Evolutionary conservation across 768 basidiomycete species (phyloP).

Genomic region (Termitomyces sp.): DNA sequence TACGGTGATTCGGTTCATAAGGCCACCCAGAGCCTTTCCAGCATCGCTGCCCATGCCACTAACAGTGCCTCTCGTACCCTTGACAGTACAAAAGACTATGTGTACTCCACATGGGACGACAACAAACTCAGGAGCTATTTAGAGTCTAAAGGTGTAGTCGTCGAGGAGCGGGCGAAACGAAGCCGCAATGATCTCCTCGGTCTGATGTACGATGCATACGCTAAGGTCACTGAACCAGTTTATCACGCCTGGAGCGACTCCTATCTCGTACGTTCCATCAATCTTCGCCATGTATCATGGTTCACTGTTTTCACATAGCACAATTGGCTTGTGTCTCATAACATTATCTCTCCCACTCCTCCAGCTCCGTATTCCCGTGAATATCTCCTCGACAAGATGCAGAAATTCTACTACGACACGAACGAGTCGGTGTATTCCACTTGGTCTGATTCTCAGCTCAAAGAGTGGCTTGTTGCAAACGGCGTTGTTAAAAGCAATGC

Average conservation of each 20-base stretch:
- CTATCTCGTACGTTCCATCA: constrained; percentile 54
- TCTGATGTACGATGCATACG: constrained; percentile 67
- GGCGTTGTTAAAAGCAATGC: constrained; percentile 68
- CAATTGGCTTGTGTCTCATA: constrained; percentile 79
- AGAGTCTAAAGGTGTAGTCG: constrained; percentile 67
- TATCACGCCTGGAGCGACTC: constrained; percentile 88
- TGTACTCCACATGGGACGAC: constrained; percentile 90
- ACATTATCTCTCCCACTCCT: constrained; percentile 59
- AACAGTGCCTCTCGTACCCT: constrained; percentile 42
- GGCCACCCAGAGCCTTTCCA: constrained; percentile 34
- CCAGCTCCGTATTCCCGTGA: constrained; percentile 50
- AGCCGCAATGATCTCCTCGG: constrained; percentile 63
- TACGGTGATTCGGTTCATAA: constrained; percentile 38
- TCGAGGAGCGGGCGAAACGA: constrained; percentile 44
- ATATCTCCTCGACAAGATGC: constrained; percentile 61
- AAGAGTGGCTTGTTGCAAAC: constrained; percentile 75
- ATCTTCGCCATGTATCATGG: neutral
- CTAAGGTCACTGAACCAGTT: constrained; percentile 51
- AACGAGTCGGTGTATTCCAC: constrained; percentile 50
- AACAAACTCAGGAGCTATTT: constrained; percentile 67
- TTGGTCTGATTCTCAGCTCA: constrained; percentile 79
- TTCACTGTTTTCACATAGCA: constrained; percentile 36
- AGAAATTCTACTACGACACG: constrained; percentile 67
- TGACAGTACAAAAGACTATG: constrained; percentile 78
- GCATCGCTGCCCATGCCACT: constrained; percentile 46